phyloP scores from a whole-genome alignment of 148 eudicot genomes.

The Bassia scoparia region DNA sequence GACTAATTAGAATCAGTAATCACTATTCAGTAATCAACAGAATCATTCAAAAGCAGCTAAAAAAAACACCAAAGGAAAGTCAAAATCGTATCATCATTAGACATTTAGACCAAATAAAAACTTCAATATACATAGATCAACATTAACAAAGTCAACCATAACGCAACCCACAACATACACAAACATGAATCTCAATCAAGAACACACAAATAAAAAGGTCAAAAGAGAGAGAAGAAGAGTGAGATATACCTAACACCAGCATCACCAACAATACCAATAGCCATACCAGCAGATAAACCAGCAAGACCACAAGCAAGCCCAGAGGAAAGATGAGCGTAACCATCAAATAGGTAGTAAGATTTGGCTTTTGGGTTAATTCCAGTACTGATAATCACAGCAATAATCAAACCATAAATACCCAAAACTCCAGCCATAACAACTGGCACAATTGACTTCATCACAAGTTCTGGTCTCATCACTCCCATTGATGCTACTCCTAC shows the following conservation, averaged over 20 bases:
- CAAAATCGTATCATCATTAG: no score
- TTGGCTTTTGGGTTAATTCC: constrained; percentile 63
- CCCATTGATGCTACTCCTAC: constrained; percentile 69
- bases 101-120: neutral
- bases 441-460: constrained; percentile 64
- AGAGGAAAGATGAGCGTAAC: constrained; percentile 59
- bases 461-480: constrained; percentile 61
- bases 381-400: constrained; percentile 59
- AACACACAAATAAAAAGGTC: neutral
- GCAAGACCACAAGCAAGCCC: constrained; percentile 62
- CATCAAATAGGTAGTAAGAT: constrained; percentile 53
- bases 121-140: neutral
- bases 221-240: neutral
- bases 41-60: no score
- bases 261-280: constrained; percentile 60
- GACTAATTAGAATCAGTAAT: no score
- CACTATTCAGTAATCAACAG: no score
- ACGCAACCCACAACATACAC: neutral
- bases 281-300: constrained; percentile 62
- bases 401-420: constrained; percentile 66
- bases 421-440: constrained; percentile 73
- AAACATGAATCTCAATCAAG: constrained; percentile 1
- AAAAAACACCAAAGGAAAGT: no score
- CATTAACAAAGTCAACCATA: constrained; percentile 1
- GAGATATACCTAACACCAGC: constrained; percentile 53